A percentile compares a stretch with the other conserved stretches of the same genome.
These are phyloP conservation scores for Pythium sp. DNA, from an alignment of 352 stramenopile genomes.

Conservation along the genomic window DNA sequence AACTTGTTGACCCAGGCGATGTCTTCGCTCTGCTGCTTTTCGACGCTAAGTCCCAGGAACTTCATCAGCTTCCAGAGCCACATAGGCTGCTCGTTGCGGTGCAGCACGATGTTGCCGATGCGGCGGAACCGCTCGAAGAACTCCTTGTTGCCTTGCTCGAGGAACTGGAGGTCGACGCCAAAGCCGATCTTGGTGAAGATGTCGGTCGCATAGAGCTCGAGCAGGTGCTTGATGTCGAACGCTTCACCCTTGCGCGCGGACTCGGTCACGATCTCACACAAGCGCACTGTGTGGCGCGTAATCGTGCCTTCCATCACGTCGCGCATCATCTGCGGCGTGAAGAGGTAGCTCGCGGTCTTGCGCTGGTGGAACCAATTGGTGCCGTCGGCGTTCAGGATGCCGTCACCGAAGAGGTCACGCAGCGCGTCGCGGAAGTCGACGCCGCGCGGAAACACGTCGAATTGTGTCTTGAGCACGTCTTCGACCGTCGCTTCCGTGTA, in stretches of 20 bases:
- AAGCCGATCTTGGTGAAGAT: not conserved
- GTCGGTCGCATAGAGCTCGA: not conserved
- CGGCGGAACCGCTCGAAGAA: not conserved
- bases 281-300: not conserved
- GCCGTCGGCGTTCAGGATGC: not conserved
- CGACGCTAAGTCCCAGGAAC: not conserved
- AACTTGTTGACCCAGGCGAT: not conserved
- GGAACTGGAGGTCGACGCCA: not conserved
- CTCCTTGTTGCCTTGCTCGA: not conserved
- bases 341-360: not conserved
- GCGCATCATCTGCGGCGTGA: not conserved
- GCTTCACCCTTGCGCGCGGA: not conserved
- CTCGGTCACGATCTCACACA: not conserved
- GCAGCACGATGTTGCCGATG: not conserved
- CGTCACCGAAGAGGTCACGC: not conserved
- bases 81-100: not conserved
- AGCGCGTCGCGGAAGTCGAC: not conserved
- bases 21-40: not conserved
- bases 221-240: not conserved
- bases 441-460: not conserved
- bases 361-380: not conserved
- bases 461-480: not conserved
- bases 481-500: not conserved
- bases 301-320: not conserved
- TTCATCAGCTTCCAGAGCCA: not conserved